Conservation (phyloP, 805 yeast genomes). For the Candida silvicultrix region DNA sequence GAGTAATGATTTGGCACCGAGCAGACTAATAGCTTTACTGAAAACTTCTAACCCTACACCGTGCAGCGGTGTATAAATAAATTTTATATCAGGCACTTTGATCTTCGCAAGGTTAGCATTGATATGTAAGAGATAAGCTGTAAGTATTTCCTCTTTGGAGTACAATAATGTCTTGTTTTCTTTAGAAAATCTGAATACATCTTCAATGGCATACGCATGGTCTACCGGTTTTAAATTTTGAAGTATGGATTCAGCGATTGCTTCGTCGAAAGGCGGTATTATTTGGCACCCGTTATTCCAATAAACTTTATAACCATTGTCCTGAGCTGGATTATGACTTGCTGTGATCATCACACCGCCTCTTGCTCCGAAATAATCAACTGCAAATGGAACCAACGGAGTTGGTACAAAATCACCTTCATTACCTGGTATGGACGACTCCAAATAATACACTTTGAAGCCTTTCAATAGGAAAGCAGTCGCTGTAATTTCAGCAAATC, state of each 20-base stretch:
- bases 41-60: conserved; percentile 82
- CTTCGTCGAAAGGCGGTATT: conserved; percentile 82
- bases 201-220: conserved; percentile 40
- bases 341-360: conserved; percentile 94
- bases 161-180: conserved; percentile 25
- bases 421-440: conserved; percentile 15
- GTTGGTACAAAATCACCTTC: conserved; percentile 55
- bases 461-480: conserved; percentile 66
- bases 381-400: conserved; percentile 87
- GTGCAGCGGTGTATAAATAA: conserved; percentile 92
- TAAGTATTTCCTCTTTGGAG: conserved; percentile 36
- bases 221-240: conserved; percentile 56
- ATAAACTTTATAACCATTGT: conserved; percentile 93
- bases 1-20: conserved; percentile 28
- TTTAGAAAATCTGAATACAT: conserved; percentile 28
- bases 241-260: conserved; percentile 60
- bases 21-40: conserved; percentile 29
- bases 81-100: conserved; percentile 28
- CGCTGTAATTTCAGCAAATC: conserved; percentile 77
- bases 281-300: conserved; percentile 94
- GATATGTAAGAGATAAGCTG: conserved; percentile 33
- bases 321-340: conserved; percentile 78
- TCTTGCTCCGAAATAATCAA: conserved; percentile 53
- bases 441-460: conserved; percentile 60
- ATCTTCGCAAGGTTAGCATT: conserved; percentile 26